Base-by-base conservation (phyloP, 257 asterid genomes). In the Solanum chiquidenum region DNA sequence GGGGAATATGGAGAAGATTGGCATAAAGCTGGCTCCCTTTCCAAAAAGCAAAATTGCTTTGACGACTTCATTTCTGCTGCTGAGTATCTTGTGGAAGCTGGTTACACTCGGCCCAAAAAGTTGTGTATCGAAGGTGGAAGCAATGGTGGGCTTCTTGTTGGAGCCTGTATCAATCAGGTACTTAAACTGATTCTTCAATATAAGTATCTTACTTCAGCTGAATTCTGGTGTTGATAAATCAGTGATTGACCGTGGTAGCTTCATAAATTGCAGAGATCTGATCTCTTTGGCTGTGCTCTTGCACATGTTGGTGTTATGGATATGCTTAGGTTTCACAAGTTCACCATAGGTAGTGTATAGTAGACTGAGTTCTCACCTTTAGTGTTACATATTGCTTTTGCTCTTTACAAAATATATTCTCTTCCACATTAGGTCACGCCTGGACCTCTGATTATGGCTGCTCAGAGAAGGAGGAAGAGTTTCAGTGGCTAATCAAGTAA, bases 241-340 rank as follows among this genome's bases (percentile, higher is more conserved):
- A 31, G 52, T 49, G 44, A 73, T 68, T 62, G 35, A 86, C 18
- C 33, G 27, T 49, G 52, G 25, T 23, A 87, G 76, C 86, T 66
- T 84, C 91, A 83, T 90, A 85, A 72, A 77, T 91, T 86, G 88
- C 93, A 97, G 99, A 95, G 99, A 90, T 98, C 99, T 87, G 99
- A 96, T 96, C 97, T 97, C 71, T 97, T 94, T 87, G 98, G 99
- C 34, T 97, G 99, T 89, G 99, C 99, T 85, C 96, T 97, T 84
- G 99, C 98, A 79, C 99, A 97, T 90, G 99, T 96, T 92, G 99
- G 99, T 83, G 99, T 97, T 62, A 97, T 95, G 99, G 99, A 97
- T 92, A 96, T 97, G 99, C 96, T 97, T 68, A 95, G 99, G 87
- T 97, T 97, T 90, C 99, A 97, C 93, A 96, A 95, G 91, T 97